These are phyloP conservation scores for Silene vulgaris DNA, from an alignment of 179 eudicot genomes.

Conservation along the genomic window DNA sequence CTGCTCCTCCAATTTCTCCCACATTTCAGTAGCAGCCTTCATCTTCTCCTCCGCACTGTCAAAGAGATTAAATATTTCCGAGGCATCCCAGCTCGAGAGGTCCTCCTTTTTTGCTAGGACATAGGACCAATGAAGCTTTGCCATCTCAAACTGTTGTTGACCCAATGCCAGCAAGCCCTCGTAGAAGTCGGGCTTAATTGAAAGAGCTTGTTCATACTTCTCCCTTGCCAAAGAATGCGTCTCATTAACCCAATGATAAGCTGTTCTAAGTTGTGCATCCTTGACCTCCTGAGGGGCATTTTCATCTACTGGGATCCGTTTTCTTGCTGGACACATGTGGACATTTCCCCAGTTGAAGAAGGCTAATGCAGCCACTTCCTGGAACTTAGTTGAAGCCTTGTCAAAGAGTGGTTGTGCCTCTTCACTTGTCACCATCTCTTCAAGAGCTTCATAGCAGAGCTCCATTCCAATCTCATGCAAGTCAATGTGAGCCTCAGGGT, in stretches of 20 bases:
- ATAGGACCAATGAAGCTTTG: constrained; percentile 91
- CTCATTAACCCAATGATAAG: constrained; percentile 84
- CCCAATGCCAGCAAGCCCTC: constrained; percentile 89
- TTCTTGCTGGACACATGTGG: constrained; percentile 94
- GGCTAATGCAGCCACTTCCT: constrained; percentile 92
- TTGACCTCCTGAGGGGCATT: constrained; percentile 58
- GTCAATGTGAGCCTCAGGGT: constrained; percentile 88
- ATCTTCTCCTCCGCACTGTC: constrained; percentile 80
- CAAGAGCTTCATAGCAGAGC: constrained; percentile 86
- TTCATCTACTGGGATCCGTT: constrained; percentile 74
- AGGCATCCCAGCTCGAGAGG: constrained; percentile 66
- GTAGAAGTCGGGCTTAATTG: constrained; percentile 80
- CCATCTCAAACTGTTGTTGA: constrained; percentile 96
- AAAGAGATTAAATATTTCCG: constrained; percentile 60
- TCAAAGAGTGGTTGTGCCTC: constrained; percentile 81
- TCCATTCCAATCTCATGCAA: constrained; percentile 96
- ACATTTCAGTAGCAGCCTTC: constrained; percentile 87
- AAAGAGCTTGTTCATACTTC: constrained; percentile 80
- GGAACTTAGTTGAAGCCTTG: constrained; percentile 82
- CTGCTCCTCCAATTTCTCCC: constrained; percentile 89
- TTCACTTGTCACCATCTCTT: constrained; percentile 87
- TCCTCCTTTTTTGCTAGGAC: constrained; percentile 76
- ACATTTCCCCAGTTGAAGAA: constrained; percentile 97
- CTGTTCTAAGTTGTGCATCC: constrained; percentile 59
- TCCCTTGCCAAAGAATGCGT: constrained; percentile 73